These are phyloP conservation scores for Blepharisma japonicum DNA, from an alignment of 73 alveolate genomes.

Conservation along the genomic window DNA sequence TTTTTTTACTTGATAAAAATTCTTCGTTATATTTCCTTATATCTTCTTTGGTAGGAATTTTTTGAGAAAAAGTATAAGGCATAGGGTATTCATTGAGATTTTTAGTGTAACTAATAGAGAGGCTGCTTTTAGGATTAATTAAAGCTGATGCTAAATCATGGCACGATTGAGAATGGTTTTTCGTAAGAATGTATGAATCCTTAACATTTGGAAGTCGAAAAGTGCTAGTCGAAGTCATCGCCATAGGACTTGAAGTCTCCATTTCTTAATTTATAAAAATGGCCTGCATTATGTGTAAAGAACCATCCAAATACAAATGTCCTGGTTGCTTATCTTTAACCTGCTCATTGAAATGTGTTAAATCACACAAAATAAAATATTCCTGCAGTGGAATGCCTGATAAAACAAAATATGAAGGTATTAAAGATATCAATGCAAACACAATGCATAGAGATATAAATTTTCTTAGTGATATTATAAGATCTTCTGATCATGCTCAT, in stretches of 20 bases:
- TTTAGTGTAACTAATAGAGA: too few species aligned
- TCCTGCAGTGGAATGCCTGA: not conserved
- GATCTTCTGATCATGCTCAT: not conserved
- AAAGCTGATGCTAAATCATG: too few species aligned
- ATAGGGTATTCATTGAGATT: too few species aligned
- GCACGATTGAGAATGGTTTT: too few species aligned
- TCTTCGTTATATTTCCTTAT: not conserved
- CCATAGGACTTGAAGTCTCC: too few species aligned
- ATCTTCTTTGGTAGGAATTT: slow-evolving; percentile 7
- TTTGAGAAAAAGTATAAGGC: not conserved
- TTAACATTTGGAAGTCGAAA: too few species aligned
- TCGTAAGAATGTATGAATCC: too few species aligned
- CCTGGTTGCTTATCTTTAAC: slow-evolving; percentile 11
- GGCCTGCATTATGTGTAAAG: slow-evolving; percentile 7
- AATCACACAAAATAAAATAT: not conserved
- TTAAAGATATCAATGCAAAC: not conserved
- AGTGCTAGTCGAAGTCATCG: too few species aligned
- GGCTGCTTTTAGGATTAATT: too few species aligned
- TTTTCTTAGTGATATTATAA: not conserved
- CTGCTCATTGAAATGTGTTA: not conserved
- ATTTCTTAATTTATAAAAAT: not conserved
- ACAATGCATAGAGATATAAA: slow-evolving; percentile 5
- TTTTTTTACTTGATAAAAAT: not conserved
- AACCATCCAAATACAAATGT: slow-evolving; percentile 24
- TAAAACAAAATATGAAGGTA: not conserved